Evolutionary conservation across 2,329 filamentous ascomycete genomes (phyloP), one percentile per base, ranked within the genome.

Genomic region (Penicillium crustosum): DNA sequence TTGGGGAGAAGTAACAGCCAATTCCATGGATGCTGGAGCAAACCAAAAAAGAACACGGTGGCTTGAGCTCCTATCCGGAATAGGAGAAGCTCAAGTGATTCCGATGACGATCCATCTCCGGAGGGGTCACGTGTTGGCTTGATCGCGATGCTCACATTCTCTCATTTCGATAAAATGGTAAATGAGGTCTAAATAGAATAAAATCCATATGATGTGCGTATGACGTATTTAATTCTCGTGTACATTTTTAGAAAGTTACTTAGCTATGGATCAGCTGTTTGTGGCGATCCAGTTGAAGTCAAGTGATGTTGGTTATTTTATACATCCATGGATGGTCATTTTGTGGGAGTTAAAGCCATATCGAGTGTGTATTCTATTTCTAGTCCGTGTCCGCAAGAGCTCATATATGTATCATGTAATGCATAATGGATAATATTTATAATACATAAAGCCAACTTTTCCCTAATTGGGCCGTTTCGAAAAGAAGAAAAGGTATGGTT

Each of bases 31-130:
- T 12, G 19, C 19, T 53, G 9, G 7, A 45, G 15, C 17, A n/a
- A 36, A 27, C 38, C n/a, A 12, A 49, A 54, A 67, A 60, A 64
- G 59, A 65, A 61, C 64, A 68, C 61, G 64, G 66, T 68, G 66
- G 64, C 64, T 61, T 59, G 55, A 66, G 55, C 42, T 52, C 49
- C 52, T 25, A 19, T 49, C 38, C 41, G 55, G 51, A 65, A 64
- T 60, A 63, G 65, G 63, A 61, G 61, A 60, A 63, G 60, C 57
- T 58, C 56, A n/a, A 49, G 52, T 59, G 53, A 57, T 59, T 54
- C 53, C 45, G 4, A 27, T 52, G 55, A 23, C 53, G 62, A 64
- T 64, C 61, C 49, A 21, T 23, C 19, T 9, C 9, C 8, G 31
- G 23, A 55, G 15, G 29, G 43, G 55, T 65, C 63, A 65, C 63